Percentiles rank a stretch among this genome's conserved stretches.
Conservation (phyloP, 108 stramenopile species). For the Conticribra weissflogii region DNA sequence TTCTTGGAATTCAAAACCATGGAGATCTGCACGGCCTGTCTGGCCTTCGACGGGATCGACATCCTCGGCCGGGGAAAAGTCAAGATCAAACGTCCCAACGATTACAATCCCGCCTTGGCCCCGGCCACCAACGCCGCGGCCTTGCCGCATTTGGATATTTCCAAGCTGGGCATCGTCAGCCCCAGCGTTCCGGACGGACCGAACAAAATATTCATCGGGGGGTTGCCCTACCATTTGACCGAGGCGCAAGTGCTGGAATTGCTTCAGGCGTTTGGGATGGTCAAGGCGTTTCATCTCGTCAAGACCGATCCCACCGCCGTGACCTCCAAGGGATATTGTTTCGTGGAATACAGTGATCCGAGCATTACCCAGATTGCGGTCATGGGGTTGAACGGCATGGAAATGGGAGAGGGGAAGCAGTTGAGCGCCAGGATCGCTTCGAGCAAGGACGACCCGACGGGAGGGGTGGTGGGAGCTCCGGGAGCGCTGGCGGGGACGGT, state of each 20-base stretch:
- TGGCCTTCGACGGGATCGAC: constrained; percentile 91
- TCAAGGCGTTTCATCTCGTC: constrained; percentile 95
- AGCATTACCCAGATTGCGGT: constrained; percentile 81
- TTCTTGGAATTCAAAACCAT: constrained; percentile 96
- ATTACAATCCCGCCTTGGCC: constrained; percentile 90
- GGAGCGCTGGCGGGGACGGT: constrained; percentile 16
- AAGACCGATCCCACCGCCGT: constrained; percentile 75
- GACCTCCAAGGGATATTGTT: constrained; percentile 95
- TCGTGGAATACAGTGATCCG: constrained; percentile 94
- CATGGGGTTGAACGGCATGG: constrained; percentile 96
- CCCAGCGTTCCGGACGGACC: constrained; percentile 94
- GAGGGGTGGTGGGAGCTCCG: constrained; percentile 1
- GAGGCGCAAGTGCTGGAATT: constrained; percentile 95
- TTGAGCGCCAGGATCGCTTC: constrained; percentile 87
- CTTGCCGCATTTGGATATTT: constrained; percentile 68
- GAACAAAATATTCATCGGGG: constrained; percentile 99
- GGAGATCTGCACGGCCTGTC: constrained; percentile 92
- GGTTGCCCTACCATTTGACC: constrained; percentile 93
- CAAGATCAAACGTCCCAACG: constrained; percentile 96
- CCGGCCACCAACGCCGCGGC: constrained; percentile 66
- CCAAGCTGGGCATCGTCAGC: constrained; percentile 85
- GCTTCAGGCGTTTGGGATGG: constrained; percentile 89
- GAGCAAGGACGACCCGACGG: constrained; percentile 22
- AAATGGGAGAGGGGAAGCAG: constrained; percentile 91
- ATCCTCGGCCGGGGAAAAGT: constrained; percentile 84